phyloP scores from a whole-genome alignment of 1,284 basidiomycete genomes.

The Fistulinella staudtii region DNA sequence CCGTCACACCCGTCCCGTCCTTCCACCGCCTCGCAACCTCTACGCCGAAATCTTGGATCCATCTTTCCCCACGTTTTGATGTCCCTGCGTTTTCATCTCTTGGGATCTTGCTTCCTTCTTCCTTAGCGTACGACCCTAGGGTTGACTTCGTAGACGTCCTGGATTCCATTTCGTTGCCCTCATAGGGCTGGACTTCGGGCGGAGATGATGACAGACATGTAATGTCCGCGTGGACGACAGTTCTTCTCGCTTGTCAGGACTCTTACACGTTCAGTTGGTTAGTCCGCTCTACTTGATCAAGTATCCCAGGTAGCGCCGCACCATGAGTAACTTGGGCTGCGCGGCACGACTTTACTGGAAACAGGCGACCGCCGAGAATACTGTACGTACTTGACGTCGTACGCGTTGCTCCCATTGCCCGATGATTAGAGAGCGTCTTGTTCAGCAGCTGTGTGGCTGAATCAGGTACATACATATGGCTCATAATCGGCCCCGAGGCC shows the following conservation, averaged over 20 bases:
- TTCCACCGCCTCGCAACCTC: constrained; percentile 12
- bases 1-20: constrained; percentile 20
- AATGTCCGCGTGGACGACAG: constrained; percentile 1
- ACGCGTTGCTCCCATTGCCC: too few species aligned
- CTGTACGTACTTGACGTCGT: too few species aligned
- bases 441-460: too few species aligned
- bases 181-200: constrained; percentile 6
- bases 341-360: too few species aligned
- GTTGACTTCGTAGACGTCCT: constrained; percentile 30
- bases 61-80: constrained; percentile 14
- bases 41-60: constrained; percentile 3
- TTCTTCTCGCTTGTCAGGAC: constrained; percentile 1
- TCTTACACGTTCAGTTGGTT: neutral
- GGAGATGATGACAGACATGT: constrained; percentile 10
- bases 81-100: constrained; percentile 11
- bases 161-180: constrained; percentile 4
- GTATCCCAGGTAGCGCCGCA: too few species aligned
- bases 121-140: constrained; percentile 38
- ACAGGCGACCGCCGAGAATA: too few species aligned
- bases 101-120: constrained; percentile 10
- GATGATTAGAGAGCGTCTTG: too few species aligned
- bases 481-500: neutral
- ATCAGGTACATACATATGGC: too few species aligned
- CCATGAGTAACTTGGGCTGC: too few species aligned
- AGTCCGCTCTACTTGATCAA: neutral